A percentile compares a stretch with the other conserved stretches of the same genome.
These are phyloP conservation scores for Fomitopsis pulvina DNA, from an alignment of 768 basidiomycete species.

Conservation along the genomic window DNA sequence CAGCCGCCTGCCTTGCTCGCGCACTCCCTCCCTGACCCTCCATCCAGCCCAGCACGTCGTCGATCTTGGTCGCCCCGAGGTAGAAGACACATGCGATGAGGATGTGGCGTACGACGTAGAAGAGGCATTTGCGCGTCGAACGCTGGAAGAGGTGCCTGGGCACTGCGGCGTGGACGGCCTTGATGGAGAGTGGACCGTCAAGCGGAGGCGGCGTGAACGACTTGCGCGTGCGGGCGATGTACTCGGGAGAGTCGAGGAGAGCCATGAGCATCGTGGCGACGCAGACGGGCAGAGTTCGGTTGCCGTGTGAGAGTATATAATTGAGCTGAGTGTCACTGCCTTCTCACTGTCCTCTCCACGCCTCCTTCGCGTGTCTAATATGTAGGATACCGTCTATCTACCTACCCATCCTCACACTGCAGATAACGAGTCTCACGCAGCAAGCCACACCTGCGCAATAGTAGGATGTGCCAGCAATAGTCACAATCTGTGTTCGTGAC, in stretches of 20 bases:
- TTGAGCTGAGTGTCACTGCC: too few species aligned
- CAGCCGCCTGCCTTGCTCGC: background rate
- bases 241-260: conserved; percentile 38
- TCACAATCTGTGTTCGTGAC: too few species aligned
- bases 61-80: conserved; percentile 32
- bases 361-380: too few species aligned
- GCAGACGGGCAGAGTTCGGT: too few species aligned
- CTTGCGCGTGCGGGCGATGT: conserved; percentile 33
- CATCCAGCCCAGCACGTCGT: conserved; percentile 6
- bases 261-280: background rate
- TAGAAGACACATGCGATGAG: conserved; percentile 33
- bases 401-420: too few species aligned
- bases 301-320: too few species aligned
- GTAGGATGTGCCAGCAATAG: too few species aligned
- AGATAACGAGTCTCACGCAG: too few species aligned
- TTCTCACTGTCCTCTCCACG: too few species aligned
- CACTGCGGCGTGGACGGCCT: conserved; percentile 41
- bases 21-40: background rate
- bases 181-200: conserved; percentile 24
- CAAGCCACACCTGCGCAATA: too few species aligned
- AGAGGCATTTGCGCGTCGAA: conserved; percentile 36
- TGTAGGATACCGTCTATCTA: too few species aligned
- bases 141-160: conserved; percentile 41
- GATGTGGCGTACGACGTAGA: conserved; percentile 38
- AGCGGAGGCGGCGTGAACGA: conserved; percentile 35